Percentiles rank a stretch among this genome's conserved stretches.
Conservation (phyloP, 495 filamentous ascomycete genomes). For the Aspergillus conjunctus region DNA sequence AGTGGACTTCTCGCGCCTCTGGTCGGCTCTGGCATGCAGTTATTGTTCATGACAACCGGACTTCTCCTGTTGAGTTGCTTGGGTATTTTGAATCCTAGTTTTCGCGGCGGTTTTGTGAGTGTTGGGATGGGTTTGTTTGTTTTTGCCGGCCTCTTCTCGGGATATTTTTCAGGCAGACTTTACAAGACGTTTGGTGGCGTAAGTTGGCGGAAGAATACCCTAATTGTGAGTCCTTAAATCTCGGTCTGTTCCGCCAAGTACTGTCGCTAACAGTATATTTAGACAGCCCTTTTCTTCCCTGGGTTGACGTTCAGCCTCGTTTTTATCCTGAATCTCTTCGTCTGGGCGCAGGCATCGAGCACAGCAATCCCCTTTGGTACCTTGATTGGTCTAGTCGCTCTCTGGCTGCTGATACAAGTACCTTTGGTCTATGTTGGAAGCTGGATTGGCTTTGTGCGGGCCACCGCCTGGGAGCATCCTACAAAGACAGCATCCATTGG, state of each 20-base stretch:
- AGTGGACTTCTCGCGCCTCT: slow-evolving; percentile 82
- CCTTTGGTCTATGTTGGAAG: slow-evolving; percentile 86
- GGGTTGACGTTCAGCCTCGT: slow-evolving; percentile 77
- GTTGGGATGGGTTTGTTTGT: slow-evolving; percentile 86
- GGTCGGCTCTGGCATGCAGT: slow-evolving; percentile 86
- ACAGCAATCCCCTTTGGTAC: slow-evolving; percentile 90
- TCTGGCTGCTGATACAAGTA: slow-evolving; percentile 90
- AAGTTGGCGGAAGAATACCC: slow-evolving; percentile 77
- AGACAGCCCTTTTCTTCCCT: slow-evolving; percentile 81
- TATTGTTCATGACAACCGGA: slow-evolving; percentile 82
- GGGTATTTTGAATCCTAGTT: slow-evolving; percentile 86
- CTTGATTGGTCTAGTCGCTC: slow-evolving; percentile 69
- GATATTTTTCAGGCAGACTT: slow-evolving; percentile 85
- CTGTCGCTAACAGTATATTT: slow-evolving; percentile 25
- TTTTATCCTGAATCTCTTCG: slow-evolving; percentile 88
- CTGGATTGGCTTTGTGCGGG: slow-evolving; percentile 73
- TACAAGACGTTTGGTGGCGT: slow-evolving; percentile 86
- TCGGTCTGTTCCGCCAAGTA: too few relatives aligned
- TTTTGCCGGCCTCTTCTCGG: slow-evolving; percentile 85
- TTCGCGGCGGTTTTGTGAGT: slow-evolving; percentile 88
- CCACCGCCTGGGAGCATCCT: slow-evolving; percentile 79
- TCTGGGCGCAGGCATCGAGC: slow-evolving; percentile 90
- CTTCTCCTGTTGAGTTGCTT: slow-evolving; percentile 78
- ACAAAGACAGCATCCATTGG: slow-evolving; percentile 76
- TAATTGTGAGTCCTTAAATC: slow-evolving; percentile 59